Evolutionary conservation across 148 eudicot genomes (phyloP), one percentile per base, ranked within the genome.

Genomic region (Rhododendron ovatum): DNA sequence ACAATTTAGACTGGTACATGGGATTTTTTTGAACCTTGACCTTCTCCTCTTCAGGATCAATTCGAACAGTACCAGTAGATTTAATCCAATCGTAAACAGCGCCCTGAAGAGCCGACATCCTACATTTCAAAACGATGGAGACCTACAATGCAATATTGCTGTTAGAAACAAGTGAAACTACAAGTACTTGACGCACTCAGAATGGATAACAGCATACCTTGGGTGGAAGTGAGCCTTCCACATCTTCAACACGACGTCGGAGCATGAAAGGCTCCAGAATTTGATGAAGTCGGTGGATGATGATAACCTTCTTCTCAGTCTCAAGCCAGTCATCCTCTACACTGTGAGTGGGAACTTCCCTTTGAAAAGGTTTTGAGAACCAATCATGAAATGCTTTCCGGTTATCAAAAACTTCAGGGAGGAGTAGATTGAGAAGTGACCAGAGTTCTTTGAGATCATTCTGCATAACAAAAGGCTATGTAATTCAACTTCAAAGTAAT

Each of bases 261-360:
- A 97, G 99, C 99, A 97, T 97, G 83, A 97, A 97, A 81, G 99
- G 99, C 93, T 97, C 99, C 87, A 97, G 86, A 82, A 97, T 97
- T 87, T 97, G 99, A 90, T 97, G 99, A 86, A 97, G 98, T 74
- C 99, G 90, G 89, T 97, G 99, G 88, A 97, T 97, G 87, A 97
- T 91, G 82, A 97, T 97, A 82, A 97, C 98, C 89, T 97, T 97
- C 88, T 97, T 97, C 88, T 97, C 99, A 33, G 98, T 97, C 90
- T 97, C 99, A 61, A 97, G 98, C 99, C 99, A 97, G 88, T 97
- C 99, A 90, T 97, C 99, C 86, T 97, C 99, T 11, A 91, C 92
- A 87, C 90, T 92, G 86, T 95, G 98, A 17, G 94, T 8, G 71
- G 94, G 93, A 41, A 83, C 98, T 89, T 95, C 99, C 90, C 90